phyloP scores from a whole-genome alignment of 306 rosid genomes.

The Cucurbita pepo region DNA sequence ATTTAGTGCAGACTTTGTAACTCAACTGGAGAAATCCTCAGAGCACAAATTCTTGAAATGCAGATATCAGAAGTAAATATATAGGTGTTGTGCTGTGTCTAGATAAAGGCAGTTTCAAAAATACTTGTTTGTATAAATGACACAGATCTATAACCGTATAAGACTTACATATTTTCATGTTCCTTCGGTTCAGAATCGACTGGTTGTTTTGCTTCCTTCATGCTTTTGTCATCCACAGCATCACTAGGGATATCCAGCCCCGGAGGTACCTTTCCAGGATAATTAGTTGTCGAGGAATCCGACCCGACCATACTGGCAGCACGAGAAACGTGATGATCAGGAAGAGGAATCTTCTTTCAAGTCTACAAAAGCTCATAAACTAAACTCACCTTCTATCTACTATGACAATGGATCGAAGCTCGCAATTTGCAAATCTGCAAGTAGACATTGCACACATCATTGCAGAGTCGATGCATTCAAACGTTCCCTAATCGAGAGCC shows the following conservation, averaged over 20 bases:
- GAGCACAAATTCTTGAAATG: neutral
- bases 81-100: neutral
- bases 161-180: conserved; percentile 1
- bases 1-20: neutral
- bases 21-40: neutral
- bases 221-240: conserved; percentile 14
- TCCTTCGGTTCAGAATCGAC: neutral
- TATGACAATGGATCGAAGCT: conserved; percentile 55
- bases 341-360: neutral
- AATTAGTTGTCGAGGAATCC: conserved; percentile 39
- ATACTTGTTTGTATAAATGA: neutral
- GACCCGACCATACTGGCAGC: conserved; percentile 34
- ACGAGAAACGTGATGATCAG: conserved; percentile 11
- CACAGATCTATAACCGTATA: neutral
- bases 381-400: conserved; percentile 41
- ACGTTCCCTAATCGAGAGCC: neutral
- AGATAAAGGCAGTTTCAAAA: conserved; percentile 4
- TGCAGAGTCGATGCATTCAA: neutral
- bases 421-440: conserved; percentile 64
- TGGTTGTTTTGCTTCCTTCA: conserved; percentile 9
- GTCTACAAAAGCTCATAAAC: conserved; percentile 3
- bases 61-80: neutral
- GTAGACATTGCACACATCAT: conserved; percentile 4
- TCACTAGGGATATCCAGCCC: conserved; percentile 46
- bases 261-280: conserved; percentile 50